phyloP scores from a whole-genome alignment of 2,329 filamentous ascomycete species.

The Sclerotinia nivalis region DNA sequence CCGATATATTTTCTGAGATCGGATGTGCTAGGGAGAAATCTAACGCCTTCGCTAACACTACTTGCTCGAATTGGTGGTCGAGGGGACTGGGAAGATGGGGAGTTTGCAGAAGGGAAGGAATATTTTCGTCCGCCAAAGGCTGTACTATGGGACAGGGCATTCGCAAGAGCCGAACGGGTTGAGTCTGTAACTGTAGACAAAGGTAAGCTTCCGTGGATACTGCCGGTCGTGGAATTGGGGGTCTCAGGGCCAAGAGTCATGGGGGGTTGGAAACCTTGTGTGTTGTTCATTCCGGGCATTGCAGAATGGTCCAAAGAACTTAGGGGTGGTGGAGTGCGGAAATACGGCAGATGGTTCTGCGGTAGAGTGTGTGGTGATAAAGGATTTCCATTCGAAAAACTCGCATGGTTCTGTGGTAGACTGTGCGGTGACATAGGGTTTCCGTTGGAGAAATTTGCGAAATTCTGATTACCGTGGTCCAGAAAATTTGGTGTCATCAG shows the following conservation, averaged over 20 bases:
- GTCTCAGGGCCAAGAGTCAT: conserved; percentile 73
- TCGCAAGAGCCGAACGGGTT: conserved; percentile 62
- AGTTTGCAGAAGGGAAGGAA: conserved; percentile 57
- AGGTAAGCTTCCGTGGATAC: conserved; percentile 56
- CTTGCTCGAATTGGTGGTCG: conserved; percentile 51
- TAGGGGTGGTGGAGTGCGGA: conserved; percentile 77
- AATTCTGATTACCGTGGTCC: conserved; percentile 72
- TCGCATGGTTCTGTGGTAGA: conserved; percentile 65
- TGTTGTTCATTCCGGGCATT: conserved; percentile 60
- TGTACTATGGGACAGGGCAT: conserved; percentile 57
- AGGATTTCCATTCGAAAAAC: conserved; percentile 69
- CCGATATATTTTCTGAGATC: conserved; percentile 89
- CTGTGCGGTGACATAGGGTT: conserved; percentile 67
- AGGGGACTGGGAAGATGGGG: conserved; percentile 51
- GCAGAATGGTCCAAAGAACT: conserved; percentile 71
- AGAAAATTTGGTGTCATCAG: conserved; percentile 66
- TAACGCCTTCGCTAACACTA: conserved; percentile 54
- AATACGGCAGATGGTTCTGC: conserved; percentile 74
- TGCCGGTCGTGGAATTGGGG: conserved; percentile 67
- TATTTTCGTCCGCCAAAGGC: conserved; percentile 64
- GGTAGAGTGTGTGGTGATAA: conserved; percentile 63
- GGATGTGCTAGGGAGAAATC: conserved; percentile 72
- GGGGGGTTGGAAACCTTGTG: conserved; percentile 63
- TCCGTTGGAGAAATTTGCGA: conserved; percentile 73
- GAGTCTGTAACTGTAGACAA: conserved; percentile 66